phyloP scores from a whole-genome alignment of 2,329 filamentous ascomycete species.

The Sporothrix schenckii region DNA sequence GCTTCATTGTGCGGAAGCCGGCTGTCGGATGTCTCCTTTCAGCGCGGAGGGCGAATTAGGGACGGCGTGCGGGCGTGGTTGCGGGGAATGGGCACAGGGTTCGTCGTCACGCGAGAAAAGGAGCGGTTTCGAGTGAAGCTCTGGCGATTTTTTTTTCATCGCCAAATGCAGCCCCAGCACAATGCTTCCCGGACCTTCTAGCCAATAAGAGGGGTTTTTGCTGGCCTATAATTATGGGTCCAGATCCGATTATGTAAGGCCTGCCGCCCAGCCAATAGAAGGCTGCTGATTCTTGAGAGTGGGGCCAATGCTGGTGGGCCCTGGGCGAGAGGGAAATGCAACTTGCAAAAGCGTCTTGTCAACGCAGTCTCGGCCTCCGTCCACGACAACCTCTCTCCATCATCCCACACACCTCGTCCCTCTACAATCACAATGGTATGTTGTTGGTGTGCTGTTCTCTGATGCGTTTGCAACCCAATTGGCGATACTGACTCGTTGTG shows the following conservation, averaged over 20 bases:
- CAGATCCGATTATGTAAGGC: conserved; percentile 18
- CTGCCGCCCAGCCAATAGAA: background rate
- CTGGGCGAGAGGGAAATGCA: conserved; percentile 19
- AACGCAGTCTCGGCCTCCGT: conserved; percentile 1
- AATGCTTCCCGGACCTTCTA: background rate
- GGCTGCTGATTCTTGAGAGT: conserved; percentile 34
- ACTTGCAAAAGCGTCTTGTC: conserved; percentile 28
- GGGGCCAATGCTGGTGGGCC: conserved; percentile 10
- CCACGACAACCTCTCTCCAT: conserved; percentile 11
- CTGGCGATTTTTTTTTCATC: conserved; percentile 28
- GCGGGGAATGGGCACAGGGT: background rate
- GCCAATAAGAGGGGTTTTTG: conserved; percentile 12
- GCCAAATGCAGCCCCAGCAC: conserved; percentile 18
- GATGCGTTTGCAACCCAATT: background rate
- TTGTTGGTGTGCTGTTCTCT: background rate
- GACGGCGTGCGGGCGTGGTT: background rate
- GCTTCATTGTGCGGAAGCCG: conserved; percentile 55
- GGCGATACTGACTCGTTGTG: conserved; percentile 41
- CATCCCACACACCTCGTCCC: conserved; percentile 23
- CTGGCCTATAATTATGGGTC: background rate
- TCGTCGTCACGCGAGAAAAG: conserved; percentile 24
- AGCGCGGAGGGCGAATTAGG: background rate
- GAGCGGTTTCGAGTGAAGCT: conserved; percentile 21
- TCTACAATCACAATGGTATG: conserved; percentile 55
- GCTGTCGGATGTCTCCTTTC: background rate